phyloP scores from a whole-genome alignment of 768 basidiomycete genomes.

The Kwoniella sp. region DNA sequence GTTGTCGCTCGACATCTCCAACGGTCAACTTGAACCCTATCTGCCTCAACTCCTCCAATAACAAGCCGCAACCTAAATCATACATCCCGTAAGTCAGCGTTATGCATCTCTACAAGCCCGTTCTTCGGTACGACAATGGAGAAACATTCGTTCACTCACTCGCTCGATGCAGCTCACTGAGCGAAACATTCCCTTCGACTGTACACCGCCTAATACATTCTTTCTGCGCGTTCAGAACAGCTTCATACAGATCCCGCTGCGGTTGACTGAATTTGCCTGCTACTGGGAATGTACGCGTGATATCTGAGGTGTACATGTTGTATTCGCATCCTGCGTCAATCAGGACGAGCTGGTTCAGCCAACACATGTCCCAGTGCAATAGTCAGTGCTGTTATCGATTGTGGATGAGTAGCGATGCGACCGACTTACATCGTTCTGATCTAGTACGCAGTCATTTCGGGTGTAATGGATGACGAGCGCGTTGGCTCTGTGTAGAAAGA shows the following conservation, averaged over 20 bases:
- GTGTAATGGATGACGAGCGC: conserved; percentile 93
- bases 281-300: conserved; percentile 80
- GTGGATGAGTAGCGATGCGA: too few species aligned
- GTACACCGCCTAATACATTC: conserved; percentile 54
- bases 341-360: conserved; percentile 60
- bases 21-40: conserved; percentile 69
- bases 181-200: conserved; percentile 61
- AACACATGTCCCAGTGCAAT: too few species aligned
- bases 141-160: conserved; percentile 52
- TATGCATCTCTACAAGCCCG: too few species aligned
- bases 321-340: conserved; percentile 91
- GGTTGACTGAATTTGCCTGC: conserved; percentile 75
- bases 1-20: conserved; percentile 66
- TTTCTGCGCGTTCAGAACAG: conserved; percentile 57
- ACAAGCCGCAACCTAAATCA: conserved; percentile 63
- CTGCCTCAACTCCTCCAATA: conserved; percentile 73
- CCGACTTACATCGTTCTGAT: conserved; percentile 65
- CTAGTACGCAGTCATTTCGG: conserved; percentile 76
- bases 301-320: conserved; percentile 92
- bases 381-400: too few species aligned
- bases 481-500: conserved; percentile 83
- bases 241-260: conserved; percentile 78
- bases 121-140: too few species aligned
- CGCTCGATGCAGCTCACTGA: conserved; percentile 75
- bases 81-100: too few species aligned